Evolutionary conservation across 2,329 filamentous ascomycete species (phyloP), one percentile per base, ranked within the genome.

Genomic region (Penicillium olsonii): DNA sequence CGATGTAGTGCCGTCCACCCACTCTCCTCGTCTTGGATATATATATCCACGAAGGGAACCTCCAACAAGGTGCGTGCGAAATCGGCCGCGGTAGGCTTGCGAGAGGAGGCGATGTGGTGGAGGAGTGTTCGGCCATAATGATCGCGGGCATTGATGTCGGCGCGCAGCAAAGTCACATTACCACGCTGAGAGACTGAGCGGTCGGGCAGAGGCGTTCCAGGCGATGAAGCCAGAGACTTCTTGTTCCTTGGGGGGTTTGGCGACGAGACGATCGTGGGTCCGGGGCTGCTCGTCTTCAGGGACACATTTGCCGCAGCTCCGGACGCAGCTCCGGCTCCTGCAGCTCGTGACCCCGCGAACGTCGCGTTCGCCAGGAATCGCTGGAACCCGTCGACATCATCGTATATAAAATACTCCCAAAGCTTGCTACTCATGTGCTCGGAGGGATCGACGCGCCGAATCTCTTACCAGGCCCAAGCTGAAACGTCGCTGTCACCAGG

Each of bases 1-100:
- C 94, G 84, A 67, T 99, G 94, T 33, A 99, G 78, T 31, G 92
- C 87, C 53, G 95, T 99, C 94, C 94, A 99, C 37, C 92, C 92
- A 70, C 88, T 97, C 70, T 99, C 94, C 7, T 79, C 77, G 69
- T 99, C 94, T 67, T 95, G 92, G 2, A 81, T 78, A 63, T 96
- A 94, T 8, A 97, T 76, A 71, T 99, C 94, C 58, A 91, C 82
- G 44, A 87, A 80, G 1, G 91, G 90, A 64, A 95, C 86, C 18
- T 91, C 85, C 39, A 97, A 78, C 29, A 99, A 78, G 10, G 89
- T 85, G 54, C 84, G 78, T 17, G 92, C 90, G 64, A 96, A 96
- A 2, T 78, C 80, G 31, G 85, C 71, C 8, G 90, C 88, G 53
- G 81, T 85, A 6, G 84, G 74, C 24, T 85, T 81, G 7, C 80